Base-by-base conservation (phyloP, 495 filamentous ascomycete genomes). In the Tetracladium setigerum region DNA sequence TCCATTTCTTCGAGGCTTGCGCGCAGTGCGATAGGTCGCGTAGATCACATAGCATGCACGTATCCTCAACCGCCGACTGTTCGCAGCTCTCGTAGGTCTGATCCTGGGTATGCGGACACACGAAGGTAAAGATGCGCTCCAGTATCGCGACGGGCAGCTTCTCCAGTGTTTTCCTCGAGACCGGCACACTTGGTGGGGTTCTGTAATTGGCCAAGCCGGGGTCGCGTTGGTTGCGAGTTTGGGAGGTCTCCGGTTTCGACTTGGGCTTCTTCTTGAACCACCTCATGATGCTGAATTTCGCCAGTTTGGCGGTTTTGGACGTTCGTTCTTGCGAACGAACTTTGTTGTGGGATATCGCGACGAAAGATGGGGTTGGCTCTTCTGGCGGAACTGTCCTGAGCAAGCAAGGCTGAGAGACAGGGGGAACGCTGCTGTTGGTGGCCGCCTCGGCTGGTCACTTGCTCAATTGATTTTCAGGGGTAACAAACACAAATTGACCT, bases 31-130 rank as follows among this genome's bases (percentile, higher is more conserved):
- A 82, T 46, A 98, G 76, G 62, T 97, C 90, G 52, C 90, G 84
- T 70, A 94, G 77, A 68, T 95, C 89, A 70, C 92, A 98, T 22
- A 95, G 81, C 87, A 91, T 90, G 66, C 92, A 98, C 51, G 82
- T 84, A 76, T 89, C 82, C 54, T 83, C 86, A 36, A 83, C 73
- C 52, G 83, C 78, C 36, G 86, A 89, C 59, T 86, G 76, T 67
- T 97, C 92, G 46, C 85, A 89, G 17, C 79, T 80, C 40, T 82
- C 77, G 64, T 91, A 95, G 46, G 71, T 82, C 49, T 83, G 69
- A 60, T 98, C 89, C 16, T 65, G 60, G 15, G 79, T 67, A 64
- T 96, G 92, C 13, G 92, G 91, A 52, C 92, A 96, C 47, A 96
- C 79, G 49, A 76, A 80, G 55, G 70, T 61, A 61, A 98, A 87